phyloP scores from a whole-genome alignment of 2,329 filamentous ascomycete genomes.

The Catunica adiposa region DNA sequence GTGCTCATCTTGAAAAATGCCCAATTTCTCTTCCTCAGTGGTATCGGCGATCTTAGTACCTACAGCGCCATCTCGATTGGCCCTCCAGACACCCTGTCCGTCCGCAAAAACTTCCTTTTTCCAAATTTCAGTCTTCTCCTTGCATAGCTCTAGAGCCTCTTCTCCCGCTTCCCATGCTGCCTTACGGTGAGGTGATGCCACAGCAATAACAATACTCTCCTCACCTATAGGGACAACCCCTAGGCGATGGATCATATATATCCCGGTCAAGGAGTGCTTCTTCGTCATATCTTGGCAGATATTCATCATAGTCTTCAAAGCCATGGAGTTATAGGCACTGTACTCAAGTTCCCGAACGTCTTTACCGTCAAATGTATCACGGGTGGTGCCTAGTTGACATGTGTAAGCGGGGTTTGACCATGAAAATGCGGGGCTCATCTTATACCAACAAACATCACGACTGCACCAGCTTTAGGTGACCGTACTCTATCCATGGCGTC shows the following conservation, averaged over 20 bases:
- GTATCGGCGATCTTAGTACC: constrained; percentile 32
- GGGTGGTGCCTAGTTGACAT: constrained; percentile 50
- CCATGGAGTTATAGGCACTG: constrained; percentile 54
- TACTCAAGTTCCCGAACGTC: constrained; percentile 63
- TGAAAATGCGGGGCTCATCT: constrained; percentile 1
- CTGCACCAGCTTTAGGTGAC: constrained; percentile 56
- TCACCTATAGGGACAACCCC: constrained; percentile 79
- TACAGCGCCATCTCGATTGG: constrained; percentile 56
- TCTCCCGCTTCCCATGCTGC: constrained; percentile 80
- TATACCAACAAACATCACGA: constrained; percentile 58
- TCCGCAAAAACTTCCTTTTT: constrained; percentile 77
- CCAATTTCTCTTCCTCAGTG: not conserved
- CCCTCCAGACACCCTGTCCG: constrained; percentile 69
- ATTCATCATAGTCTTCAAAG: constrained; percentile 48
- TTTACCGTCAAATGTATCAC: constrained; percentile 55
- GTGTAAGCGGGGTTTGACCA: constrained; percentile 14
- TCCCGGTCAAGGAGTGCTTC: constrained; percentile 50
- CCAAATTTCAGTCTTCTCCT: constrained; percentile 84
- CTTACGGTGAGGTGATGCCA: constrained; percentile 66
- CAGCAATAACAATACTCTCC: constrained; percentile 80
- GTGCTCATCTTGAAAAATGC: too few relatives aligned
- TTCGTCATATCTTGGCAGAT: constrained; percentile 42
- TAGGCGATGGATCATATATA: constrained; percentile 71
- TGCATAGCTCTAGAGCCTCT: constrained; percentile 74
- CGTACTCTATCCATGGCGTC: constrained; percentile 49